Evolutionary conservation across 345 rosid genomes (phyloP), one percentile per base, ranked within the genome.

Genomic region (Linum tenue): DNA sequence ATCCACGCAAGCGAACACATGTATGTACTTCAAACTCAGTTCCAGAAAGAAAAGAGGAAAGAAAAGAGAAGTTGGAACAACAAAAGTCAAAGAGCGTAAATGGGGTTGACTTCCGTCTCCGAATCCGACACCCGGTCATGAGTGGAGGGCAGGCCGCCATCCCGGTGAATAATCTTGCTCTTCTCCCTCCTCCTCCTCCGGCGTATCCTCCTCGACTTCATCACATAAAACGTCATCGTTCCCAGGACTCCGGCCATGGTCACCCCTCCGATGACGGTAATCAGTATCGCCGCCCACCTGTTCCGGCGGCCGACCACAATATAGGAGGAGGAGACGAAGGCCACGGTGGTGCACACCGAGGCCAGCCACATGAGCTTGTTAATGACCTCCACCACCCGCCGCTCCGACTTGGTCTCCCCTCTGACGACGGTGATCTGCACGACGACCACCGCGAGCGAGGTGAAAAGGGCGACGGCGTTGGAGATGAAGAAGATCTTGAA

Each of bases 311-410:
- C 96, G 5, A 86, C 89, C 59, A 94, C 96, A 63, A 88, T 94
- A 67, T 88, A 90, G 3, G 97, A 81, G 1, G 95, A 84, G 7
- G 99, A 81, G 36, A 83, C 80, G 48, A 88, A 94, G 0, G 95
- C 88, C 40, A 90, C 86, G 0, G 88, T 78, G 39, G 92, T 90
- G 83, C 89, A 90, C 38, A 86, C 90, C 55, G 97, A 88, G 8
- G 99, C 99, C 35, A 94, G 69, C 97, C 99, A 94, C 97, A 90
- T 86, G 67, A 90, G 72, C 74, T 94, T 94, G 68, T 94, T 94
- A 67, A 90, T 94, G 64, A 88, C 82, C 72, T 85, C 87, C 65
- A 89, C 83, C 3, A 94, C 95, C 72, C 80, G 82, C 75, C 92
- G 85, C 68, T 86, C 96, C 0, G 97, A 61, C 58, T 88, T 90